phyloP scores from a whole-genome alignment of 768 basidiomycete species.

The Lactifluus echinatus region DNA sequence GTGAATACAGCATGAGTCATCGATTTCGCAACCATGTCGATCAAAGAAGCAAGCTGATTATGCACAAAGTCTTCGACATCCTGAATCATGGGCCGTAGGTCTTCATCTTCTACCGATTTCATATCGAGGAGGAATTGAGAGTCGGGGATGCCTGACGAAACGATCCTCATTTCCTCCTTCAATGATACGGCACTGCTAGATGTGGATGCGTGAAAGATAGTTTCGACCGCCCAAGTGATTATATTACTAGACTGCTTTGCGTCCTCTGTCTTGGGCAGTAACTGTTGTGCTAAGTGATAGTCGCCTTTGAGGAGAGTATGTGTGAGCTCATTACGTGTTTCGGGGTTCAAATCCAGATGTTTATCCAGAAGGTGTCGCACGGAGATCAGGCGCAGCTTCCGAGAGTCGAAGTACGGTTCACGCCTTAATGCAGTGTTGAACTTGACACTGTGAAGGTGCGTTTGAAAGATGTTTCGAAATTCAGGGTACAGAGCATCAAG shows the following conservation, averaged over 20 bases:
- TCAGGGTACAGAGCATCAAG: background rate
- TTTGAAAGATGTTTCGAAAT: background rate
- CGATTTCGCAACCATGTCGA: background rate
- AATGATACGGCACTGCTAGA: background rate
- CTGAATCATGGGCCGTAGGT: background rate
- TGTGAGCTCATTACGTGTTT: background rate
- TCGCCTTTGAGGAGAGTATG: background rate
- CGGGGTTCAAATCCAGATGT: background rate
- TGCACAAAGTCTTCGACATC: background rate
- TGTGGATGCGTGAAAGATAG: background rate
- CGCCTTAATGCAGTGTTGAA: background rate
- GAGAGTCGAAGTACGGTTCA: background rate
- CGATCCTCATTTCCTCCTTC: constrained; percentile 1
- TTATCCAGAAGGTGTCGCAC: background rate
- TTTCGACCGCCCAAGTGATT: background rate
- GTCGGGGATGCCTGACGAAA: background rate
- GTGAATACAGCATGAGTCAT: background rate
- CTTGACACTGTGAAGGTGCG: background rate
- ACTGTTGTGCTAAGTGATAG: background rate
- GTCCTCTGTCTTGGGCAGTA: background rate
- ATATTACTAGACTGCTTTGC: background rate
- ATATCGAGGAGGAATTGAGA: constrained; percentile 1
- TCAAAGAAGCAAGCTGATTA: background rate
- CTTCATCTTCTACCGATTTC: background rate
- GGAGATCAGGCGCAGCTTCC: background rate